phyloP scores from a whole-genome alignment of 176 grass and related monocot genomes.

The Stipa capillata region DNA sequence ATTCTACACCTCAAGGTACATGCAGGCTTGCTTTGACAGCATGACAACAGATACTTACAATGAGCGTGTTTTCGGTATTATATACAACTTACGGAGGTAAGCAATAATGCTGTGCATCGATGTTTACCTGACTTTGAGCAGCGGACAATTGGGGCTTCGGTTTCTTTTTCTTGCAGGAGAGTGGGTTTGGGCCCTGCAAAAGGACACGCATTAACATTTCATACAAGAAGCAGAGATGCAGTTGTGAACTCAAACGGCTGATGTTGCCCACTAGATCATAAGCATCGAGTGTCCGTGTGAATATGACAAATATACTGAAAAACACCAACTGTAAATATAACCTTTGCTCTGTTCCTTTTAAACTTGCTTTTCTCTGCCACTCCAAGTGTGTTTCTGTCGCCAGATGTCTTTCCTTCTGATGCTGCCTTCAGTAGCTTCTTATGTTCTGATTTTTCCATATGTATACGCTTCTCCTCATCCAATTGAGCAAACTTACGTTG shows the following conservation, averaged over 20 bases:
- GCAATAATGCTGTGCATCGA: neutral
- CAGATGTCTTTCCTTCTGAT: slow-evolving; percentile 17
- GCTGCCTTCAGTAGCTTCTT: slow-evolving; percentile 40
- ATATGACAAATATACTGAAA: neutral
- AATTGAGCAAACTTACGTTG: slow-evolving; percentile 63
- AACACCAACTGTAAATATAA: slow-evolving; percentile 4
- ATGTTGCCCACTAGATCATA: neutral
- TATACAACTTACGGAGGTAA: neutral
- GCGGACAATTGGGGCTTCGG: slow-evolving; percentile 21
- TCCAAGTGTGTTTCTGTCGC: slow-evolving; percentile 28
- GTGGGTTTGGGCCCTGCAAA: slow-evolving; percentile 77
- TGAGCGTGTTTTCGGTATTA: neutral
- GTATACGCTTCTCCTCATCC: slow-evolving; percentile 57
- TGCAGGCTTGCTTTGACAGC: neutral
- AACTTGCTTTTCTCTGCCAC: slow-evolving; percentile 55
- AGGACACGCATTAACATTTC: neutral
- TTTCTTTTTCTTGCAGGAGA: slow-evolving; percentile 76
- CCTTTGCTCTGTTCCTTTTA: slow-evolving; percentile 77
- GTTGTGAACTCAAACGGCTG: neutral
- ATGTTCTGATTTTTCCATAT: slow-evolving; percentile 58
- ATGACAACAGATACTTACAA: neutral
- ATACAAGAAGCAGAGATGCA: neutral
- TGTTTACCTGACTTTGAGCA: slow-evolving; percentile 32
- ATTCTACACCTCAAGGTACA: neutral
- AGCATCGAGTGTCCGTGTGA: neutral